Evolutionary conservation across 305 asterid species (phyloP).

Genomic region (Fraxinus sp.): DNA sequence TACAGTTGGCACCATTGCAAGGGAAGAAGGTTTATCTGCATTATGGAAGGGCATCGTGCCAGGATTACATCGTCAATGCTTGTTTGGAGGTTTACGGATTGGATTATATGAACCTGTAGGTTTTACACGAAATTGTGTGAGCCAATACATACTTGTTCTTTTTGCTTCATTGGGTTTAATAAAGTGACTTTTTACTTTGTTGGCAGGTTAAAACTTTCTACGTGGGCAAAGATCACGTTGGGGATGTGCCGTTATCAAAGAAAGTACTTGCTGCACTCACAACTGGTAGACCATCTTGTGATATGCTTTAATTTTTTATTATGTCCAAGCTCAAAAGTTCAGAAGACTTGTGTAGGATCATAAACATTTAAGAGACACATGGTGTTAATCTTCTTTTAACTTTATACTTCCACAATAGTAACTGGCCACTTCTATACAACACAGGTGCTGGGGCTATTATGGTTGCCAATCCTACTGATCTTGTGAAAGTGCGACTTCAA

Average conservation of each 20-base stretch:
- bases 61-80: slow-evolving; percentile 51
- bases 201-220: slow-evolving; percentile 39
- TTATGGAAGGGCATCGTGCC: slow-evolving; percentile 54
- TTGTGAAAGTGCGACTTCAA: slow-evolving; percentile 53
- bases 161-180: neutral
- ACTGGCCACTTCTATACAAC: neutral
- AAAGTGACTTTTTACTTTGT: neutral
- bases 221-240: slow-evolving; percentile 45
- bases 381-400: neutral
- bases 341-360: neutral
- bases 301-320: neutral
- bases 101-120: slow-evolving; percentile 54
- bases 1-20: slow-evolving; percentile 47
- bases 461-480: slow-evolving; percentile 57
- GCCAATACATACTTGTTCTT: neutral
- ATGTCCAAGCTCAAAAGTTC: neutral
- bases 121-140: neutral
- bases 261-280: slow-evolving; percentile 53
- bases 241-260: slow-evolving; percentile 46
- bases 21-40: slow-evolving; percentile 45
- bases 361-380: neutral
- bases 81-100: slow-evolving; percentile 46
- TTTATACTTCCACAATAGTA: neutral
- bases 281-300: slow-evolving; percentile 31
- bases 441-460: slow-evolving; percentile 45